Evolutionary conservation across 2,329 filamentous ascomycete genomes (phyloP), one percentile per base, ranked within the genome.

Genomic region (Falciphora oryzae): DNA sequence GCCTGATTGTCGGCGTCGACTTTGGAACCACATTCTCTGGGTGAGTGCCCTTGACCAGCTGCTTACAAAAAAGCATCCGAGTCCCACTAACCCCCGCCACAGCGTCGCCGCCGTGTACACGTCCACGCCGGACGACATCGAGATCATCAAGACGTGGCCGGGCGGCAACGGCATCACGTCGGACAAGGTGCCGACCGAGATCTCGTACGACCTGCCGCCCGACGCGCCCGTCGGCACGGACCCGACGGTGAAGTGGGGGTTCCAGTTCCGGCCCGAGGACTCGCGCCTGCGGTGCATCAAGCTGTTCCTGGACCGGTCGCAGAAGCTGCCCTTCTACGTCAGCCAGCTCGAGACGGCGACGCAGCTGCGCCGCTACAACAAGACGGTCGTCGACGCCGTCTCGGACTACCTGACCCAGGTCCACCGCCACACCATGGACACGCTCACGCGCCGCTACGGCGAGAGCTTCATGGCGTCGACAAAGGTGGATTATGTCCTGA

Each of bases 11-110:
- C 44, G 91, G 90, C 10, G 86, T 93, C 10, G 91, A 93, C 74
- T 93, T 93, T 77, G 91, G 91, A 18, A 93, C 91, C n/a, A 93
- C 90, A 1, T 93, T 91, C 73, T 91, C 88, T 58, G 90, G 89
- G 86, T 89, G 76, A 78, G 85, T 81, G 65, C 13, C 53, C 27
- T 6, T 58, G 7, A 11, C 14, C 22, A 25, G 22, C n/a, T 53
- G 4, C 64, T 11, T 25, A 5, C 6, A 22, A 25, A 53, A 6
- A 53, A 53, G 7, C 44, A 10, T 22, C 22, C 44, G n/a, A 25
- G 25, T 29, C 44, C 22, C 53, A 53, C 61, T 62, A 44, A 62
- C 61, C 27, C 2, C 44, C 3, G 63, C 50, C 4, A 14, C 67
- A 87, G 85, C 64, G 89, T 91, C 65, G 89, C 89, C 8, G 87